Evolutionary conservation across 345 rosid species (phyloP).

Genomic region (Dipteronia sinensis): DNA sequence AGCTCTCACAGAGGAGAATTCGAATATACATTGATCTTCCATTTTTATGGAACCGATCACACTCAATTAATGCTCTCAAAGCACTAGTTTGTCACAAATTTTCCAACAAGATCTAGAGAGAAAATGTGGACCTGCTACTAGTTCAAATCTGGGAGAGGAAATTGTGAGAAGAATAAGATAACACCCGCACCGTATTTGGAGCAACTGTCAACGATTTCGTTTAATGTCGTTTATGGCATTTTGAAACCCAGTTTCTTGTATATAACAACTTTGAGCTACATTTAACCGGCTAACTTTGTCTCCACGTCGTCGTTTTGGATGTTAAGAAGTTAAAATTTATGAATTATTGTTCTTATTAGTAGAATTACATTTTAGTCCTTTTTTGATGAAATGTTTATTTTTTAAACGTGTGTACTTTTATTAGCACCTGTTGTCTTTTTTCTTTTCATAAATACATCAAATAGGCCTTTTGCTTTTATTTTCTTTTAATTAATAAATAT

Average conservation of each 20-base stretch:
- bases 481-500: too few relatives aligned
- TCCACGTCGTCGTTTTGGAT: slow-evolving; percentile 8
- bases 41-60: too few relatives aligned
- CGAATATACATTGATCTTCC: too few relatives aligned
- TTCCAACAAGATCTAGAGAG: background rate
- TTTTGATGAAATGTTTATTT: too few relatives aligned
- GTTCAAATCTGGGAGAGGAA: background rate
- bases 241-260: background rate
- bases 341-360: background rate
- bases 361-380: too few relatives aligned
- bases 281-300: background rate
- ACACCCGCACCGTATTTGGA: slow-evolving; percentile 1
- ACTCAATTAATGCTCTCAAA: too few relatives aligned
- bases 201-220: slow-evolving; percentile 1
- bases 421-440: too few relatives aligned
- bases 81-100: too few relatives aligned
- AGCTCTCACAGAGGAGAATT: too few relatives aligned
- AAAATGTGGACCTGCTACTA: background rate
- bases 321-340: background rate
- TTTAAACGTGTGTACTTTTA: too few relatives aligned
- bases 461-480: too few relatives aligned
- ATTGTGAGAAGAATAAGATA: background rate
- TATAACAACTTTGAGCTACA: background rate
- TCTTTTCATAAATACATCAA: too few relatives aligned
- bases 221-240: background rate